Conservation (phyloP, 2,329 filamentous ascomycete genomes). For the Epichloe sibirici region DNA sequence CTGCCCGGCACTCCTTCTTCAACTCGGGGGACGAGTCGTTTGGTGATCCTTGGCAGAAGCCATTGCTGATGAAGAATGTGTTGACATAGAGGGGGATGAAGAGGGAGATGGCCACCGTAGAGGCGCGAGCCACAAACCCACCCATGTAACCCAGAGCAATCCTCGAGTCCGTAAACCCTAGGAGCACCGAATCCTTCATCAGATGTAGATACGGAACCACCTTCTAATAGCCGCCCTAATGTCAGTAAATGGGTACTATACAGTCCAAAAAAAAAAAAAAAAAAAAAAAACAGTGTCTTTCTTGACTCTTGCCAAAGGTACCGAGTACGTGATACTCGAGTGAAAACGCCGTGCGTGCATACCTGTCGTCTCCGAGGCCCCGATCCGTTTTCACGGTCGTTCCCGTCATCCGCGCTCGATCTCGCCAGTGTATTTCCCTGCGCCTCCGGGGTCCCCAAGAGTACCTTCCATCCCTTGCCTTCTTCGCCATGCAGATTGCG, state of each 20-base stretch:
- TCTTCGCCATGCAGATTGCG: constrained; percentile 59
- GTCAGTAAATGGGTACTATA: not conserved
- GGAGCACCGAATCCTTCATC: constrained; percentile 48
- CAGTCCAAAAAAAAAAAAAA: not conserved
- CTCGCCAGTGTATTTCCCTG: constrained; percentile 13
- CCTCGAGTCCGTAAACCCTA: constrained; percentile 63
- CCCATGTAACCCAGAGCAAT: constrained; percentile 85
- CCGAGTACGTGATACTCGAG: not conserved
- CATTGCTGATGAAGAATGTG: constrained; percentile 71
- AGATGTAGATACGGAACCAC: constrained; percentile 47
- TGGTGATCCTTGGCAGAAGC: constrained; percentile 60
- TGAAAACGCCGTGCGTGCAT: constrained; percentile 6
- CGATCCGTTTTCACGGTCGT: constrained; percentile 5
- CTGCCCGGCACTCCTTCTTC: constrained; percentile 72
- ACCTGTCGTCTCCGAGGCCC: constrained; percentile 15
- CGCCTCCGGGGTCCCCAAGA: constrained; percentile 30
- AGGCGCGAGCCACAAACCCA: constrained; percentile 88
- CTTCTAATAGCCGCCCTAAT: constrained; percentile 11
- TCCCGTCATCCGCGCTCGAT: constrained; percentile 8
- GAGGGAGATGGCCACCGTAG: constrained; percentile 85
- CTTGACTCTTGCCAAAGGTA: too few relatives aligned
- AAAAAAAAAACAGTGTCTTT: too few relatives aligned
- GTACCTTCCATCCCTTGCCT: constrained; percentile 55
- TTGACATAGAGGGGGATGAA: constrained; percentile 93
- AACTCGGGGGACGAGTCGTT: constrained; percentile 58